phyloP scores from a whole-genome alignment of 1,139 yeast genomes.

The Yamadazyma oceani region DNA sequence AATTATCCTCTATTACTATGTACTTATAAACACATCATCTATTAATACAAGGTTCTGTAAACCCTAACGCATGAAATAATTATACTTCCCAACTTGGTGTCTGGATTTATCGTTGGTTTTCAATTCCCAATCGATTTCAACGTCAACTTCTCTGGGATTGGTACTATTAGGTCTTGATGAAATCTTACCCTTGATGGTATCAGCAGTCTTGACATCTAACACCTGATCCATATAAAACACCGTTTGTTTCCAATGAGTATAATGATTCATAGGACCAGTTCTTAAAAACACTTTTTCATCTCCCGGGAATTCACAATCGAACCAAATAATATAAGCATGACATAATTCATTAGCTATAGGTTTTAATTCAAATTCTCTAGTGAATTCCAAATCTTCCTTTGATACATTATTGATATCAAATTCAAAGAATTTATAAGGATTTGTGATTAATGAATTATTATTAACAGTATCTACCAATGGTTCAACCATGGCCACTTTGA shows the following conservation, averaged over 20 bases:
- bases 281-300: constrained; percentile 63
- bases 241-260: constrained; percentile 97
- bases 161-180: constrained; percentile 71
- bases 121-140: constrained; percentile 61
- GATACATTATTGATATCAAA: constrained; percentile 89
- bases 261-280: constrained; percentile 79
- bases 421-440: constrained; percentile 68
- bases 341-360: constrained; percentile 79
- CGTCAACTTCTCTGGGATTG: constrained; percentile 86
- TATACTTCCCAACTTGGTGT: constrained; percentile 54
- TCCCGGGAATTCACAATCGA: constrained; percentile 83
- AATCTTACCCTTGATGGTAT: constrained; percentile 66
- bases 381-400: constrained; percentile 78
- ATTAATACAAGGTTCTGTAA: too few relatives aligned
- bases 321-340: constrained; percentile 93
- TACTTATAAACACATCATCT: too few relatives aligned
- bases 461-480: constrained; percentile 95
- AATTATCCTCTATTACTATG: too few relatives aligned
- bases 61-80: constrained; percentile 63
- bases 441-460: constrained; percentile 71
- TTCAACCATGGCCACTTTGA: constrained; percentile 79
- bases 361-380: constrained; percentile 61
- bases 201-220: constrained; percentile 76
- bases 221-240: constrained; percentile 89
- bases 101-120: constrained; percentile 56